phyloP scores from a whole-genome alignment of 2,329 filamentous ascomycete genomes.

The Colletotrichum phormii region DNA sequence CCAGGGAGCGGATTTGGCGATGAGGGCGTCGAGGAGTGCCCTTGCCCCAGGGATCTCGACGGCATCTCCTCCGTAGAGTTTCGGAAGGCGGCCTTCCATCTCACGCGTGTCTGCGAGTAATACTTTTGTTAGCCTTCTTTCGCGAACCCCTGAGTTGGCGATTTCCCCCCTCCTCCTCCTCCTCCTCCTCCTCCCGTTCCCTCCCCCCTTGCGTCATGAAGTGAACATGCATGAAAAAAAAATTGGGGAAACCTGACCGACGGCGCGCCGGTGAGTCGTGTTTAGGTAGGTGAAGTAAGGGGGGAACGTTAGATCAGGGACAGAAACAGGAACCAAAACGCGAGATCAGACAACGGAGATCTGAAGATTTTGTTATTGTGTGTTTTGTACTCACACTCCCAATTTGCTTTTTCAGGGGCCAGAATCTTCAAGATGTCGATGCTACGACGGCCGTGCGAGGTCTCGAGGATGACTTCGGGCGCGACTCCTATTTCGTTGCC shows the following conservation, averaged over 20 bases:
- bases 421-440: conserved; percentile 88
- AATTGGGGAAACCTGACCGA: not conserved
- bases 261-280: not conserved
- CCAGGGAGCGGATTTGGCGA: conserved; percentile 76
- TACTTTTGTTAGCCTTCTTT: conserved; percentile 12
- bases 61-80: conserved; percentile 80
- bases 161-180: too few relatives aligned
- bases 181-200: not conserved
- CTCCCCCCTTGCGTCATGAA: not conserved
- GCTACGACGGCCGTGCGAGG: conserved; percentile 89
- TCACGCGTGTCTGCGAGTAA: conserved; percentile 75
- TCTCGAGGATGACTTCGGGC: conserved; percentile 86
- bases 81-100: conserved; percentile 83
- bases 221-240: not conserved
- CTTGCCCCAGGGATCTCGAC: conserved; percentile 88
- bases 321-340: not conserved
- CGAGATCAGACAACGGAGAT: conserved; percentile 9
- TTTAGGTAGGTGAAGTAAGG: conserved; percentile 23
- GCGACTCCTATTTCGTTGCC: conserved; percentile 86
- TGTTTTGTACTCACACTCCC: conserved; percentile 79
- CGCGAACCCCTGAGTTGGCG: not conserved
- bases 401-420: conserved; percentile 86
- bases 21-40: conserved; percentile 74
- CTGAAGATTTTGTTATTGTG: not conserved
- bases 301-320: not conserved